Base-by-base conservation (phyloP, 2,329 filamentous ascomycete genomes). In the Alternaria sp. region DNA sequence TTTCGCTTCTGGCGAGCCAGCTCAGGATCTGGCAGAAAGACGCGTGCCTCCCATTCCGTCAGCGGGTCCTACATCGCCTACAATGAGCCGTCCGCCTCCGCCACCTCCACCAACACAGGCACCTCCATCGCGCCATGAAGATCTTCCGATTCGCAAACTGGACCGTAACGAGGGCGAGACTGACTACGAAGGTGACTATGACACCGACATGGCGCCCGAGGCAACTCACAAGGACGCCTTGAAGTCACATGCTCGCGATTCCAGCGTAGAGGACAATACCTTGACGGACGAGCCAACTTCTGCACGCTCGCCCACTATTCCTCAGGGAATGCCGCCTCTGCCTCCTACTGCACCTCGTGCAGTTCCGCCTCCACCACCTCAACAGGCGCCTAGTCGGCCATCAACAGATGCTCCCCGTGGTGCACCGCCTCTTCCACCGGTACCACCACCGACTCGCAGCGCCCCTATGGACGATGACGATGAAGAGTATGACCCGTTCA, bases 171-270 rank as follows among this genome's bases (percentile, higher is more conserved):
- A 91, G 62, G 93, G 96, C 74, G 87, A 93, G 32, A 96, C 93
- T 0, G 95, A 97, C 75, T 98, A 98, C 75, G 96, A 99, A 77
- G 96, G 95, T 7, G 96, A 98, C 76, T 98, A 98, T 77, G 96
- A 98, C 72, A 98, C 96, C 7, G 96, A 98, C 77, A 98, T 98
- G 76, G 94, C 91, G 2, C 93, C 94, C n/a, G 91, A 93, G 10
- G 93, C 89, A n/a, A 93, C 92, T 59, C 93, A 97, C 80, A 97
- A 97, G 80, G 95, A 97, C 81, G 94, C 95, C 1, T 81, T 98
- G 65, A 97, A 95, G 79, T 84, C 92, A 9, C 93, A 97, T 78
- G 88, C 86, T 8, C 88, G 91, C 57, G 92, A 95, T 49, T 88
- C 90, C 7, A 96, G 92, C 75, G 77, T 91, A 57, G 93, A 96